These are phyloP conservation scores for Calophaca sinica DNA, from an alignment of 306 rosid genomes.

Conservation along the genomic window DNA sequence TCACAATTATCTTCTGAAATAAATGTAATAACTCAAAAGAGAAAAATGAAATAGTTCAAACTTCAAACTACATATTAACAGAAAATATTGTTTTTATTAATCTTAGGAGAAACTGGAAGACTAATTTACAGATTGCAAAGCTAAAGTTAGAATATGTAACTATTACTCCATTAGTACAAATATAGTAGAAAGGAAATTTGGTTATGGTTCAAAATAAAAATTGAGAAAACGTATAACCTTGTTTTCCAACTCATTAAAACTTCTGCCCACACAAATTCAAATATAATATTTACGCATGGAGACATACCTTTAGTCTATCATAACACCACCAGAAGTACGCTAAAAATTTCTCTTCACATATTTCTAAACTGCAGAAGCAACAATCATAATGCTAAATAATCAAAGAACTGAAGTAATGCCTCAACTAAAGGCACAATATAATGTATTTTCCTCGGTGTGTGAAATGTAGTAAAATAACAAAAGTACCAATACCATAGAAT, in stretches of 20 bases:
- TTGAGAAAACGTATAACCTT: neutral
- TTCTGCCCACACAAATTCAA: conserved; percentile 12
- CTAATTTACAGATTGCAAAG: neutral
- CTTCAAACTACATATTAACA: conserved; percentile 19
- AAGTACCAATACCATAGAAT: conserved; percentile 18
- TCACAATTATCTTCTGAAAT: conserved; percentile 32
- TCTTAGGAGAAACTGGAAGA: conserved; percentile 7
- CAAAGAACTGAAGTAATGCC: conserved; percentile 35
- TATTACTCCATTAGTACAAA: neutral
- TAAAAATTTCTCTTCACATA: conserved; percentile 75
- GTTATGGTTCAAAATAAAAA: conserved; percentile 23
- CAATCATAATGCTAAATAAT: conserved; percentile 35
- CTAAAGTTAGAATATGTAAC: conserved; percentile 4
- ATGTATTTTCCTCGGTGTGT: conserved; percentile 16
- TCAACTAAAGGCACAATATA: conserved; percentile 22
- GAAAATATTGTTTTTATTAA: conserved; percentile 9
- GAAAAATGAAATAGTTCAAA: conserved; percentile 8
- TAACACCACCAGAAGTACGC: conserved; percentile 97
- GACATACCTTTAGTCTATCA: conserved; percentile 69
- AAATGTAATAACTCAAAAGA: conserved; percentile 20
- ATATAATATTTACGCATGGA: conserved; percentile 21
- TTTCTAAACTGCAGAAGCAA: conserved; percentile 66
- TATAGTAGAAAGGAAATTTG: neutral
- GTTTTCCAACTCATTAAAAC: neutral
- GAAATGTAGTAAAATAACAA: conserved; percentile 20